phyloP scores from a whole-genome alignment of 495 filamentous ascomycete species.

The Podospora pseudocomata region DNA sequence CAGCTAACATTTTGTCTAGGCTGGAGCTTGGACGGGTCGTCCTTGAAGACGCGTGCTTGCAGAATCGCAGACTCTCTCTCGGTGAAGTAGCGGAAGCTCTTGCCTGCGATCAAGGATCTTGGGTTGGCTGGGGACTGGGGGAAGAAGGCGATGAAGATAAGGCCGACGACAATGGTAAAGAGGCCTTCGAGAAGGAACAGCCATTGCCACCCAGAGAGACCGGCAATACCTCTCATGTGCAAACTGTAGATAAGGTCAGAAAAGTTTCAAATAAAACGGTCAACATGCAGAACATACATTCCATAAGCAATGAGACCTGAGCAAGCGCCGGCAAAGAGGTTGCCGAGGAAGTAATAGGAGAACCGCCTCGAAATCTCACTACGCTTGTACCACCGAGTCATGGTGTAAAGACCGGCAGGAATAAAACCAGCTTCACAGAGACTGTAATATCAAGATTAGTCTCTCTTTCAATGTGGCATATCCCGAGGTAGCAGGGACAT shows the following conservation, averaged over 20 bases:
- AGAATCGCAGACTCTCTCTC: conserved; percentile 38
- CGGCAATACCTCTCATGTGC: conserved; percentile 46
- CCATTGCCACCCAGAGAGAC: conserved; percentile 59
- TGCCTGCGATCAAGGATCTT: conserved; percentile 33
- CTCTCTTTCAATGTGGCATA: not conserved
- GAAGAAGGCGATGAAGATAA: conserved; percentile 49
- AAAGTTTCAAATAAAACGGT: not conserved
- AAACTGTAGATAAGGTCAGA: conserved; percentile 15
- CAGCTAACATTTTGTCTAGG: conserved; percentile 17
- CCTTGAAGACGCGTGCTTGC: conserved; percentile 33
- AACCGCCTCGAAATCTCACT: conserved; percentile 54
- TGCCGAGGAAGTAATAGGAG: conserved; percentile 54
- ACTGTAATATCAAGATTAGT: conserved; percentile 8
- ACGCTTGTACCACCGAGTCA: conserved; percentile 59
- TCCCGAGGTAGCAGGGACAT: conserved; percentile 17
- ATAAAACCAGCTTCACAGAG: conserved; percentile 57
- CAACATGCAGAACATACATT: not conserved
- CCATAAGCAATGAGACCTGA: conserved; percentile 29
- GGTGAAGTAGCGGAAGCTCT: conserved; percentile 37
- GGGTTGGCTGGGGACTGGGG: conserved; percentile 44
- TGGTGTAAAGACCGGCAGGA: conserved; percentile 55
- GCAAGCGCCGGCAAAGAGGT: conserved; percentile 36
- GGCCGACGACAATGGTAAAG: conserved; percentile 50
- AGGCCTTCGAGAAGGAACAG: conserved; percentile 53
- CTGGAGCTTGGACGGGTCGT: conserved; percentile 35